Evolutionary conservation across 192 early-diverging fungal species (phyloP), one percentile per base, ranked within the genome.

Genomic region (Linnemannia zychae): DNA sequence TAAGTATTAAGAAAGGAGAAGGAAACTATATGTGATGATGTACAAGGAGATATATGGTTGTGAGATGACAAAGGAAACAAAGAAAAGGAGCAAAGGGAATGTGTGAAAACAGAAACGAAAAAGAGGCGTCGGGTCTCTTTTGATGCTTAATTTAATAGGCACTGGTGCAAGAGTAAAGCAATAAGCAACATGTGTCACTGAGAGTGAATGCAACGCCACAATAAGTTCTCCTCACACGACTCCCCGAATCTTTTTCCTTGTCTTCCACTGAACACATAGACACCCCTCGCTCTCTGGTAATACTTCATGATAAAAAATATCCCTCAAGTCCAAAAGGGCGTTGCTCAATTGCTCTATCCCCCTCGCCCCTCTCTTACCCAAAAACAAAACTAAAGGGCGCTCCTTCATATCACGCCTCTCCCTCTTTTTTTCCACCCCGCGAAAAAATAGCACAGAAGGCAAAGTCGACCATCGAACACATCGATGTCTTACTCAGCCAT

Each of bases 291-390:
- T n/a, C n/a, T n/a, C n/a, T n/a, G n/a, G n/a, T n/a, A n/a, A n/a
- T n/a, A n/a, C n/a, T n/a, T n/a, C n/a, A n/a, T n/a, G n/a, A n/a
- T 53, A 6, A n/a, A 24, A 4, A 47, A 57, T 11, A 2, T 63
- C 57, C 57, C 57, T 63, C 57, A 63, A 63, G 28, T 63, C 57
- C 57, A 1, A 63, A 63, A 63, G 22, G 57, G 57, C 57, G 57
- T 33, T 63, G 28, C 28, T 63, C 28, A 63, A 44, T 44, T 44
- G 40, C 40, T n/a, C n/a, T 44, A 44, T 44, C 9, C 40, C 40
- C 40, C 9, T 44, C n/a, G n/a, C n/a, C n/a, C n/a, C n/a, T n/a
- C n/a, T n/a, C n/a, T n/a, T n/a, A n/a, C n/a, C n/a, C n/a, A n/a
- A n/a, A n/a, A n/a, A n/a, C n/a, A n/a, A n/a, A n/a, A n/a, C n/a